Evolutionary conservation across 1,284 basidiomycete species (phyloP).

Genomic region (Rhodotorula sp.): DNA sequence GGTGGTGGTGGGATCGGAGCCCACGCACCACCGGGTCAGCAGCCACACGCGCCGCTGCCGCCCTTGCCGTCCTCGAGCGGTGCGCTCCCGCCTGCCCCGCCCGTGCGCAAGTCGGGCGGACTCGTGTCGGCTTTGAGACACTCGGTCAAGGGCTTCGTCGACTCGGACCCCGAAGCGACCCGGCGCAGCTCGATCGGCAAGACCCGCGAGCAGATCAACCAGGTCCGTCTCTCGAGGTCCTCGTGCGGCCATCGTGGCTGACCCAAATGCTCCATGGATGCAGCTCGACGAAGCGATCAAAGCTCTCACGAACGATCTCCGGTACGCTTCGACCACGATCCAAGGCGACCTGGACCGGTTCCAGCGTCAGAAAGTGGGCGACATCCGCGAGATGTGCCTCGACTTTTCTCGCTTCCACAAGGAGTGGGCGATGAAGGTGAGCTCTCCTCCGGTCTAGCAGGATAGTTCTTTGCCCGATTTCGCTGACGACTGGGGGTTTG

Average conservation of each 20-base stretch:
- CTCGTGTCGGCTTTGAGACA: constrained; percentile 89
- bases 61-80: constrained; percentile 12
- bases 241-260: not conserved
- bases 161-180: constrained; percentile 94
- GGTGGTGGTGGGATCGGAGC: not conserved
- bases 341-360: constrained; percentile 97
- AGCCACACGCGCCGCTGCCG: constrained; percentile 13
- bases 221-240: constrained; percentile 58
- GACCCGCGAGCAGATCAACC: constrained; percentile 87
- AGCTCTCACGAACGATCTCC: constrained; percentile 83
- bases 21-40: not conserved
- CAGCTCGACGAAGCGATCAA: constrained; percentile 91
- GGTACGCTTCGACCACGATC: constrained; percentile 91
- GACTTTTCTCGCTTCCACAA: constrained; percentile 84
- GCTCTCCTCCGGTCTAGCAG: constrained; percentile 25
- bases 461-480: not conserved
- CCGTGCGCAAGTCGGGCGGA: constrained; percentile 53
- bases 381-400: constrained; percentile 87
- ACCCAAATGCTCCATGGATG: not conserved
- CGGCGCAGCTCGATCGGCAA: constrained; percentile 88
- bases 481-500: not conserved
- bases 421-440: constrained; percentile 91
- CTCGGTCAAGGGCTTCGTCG: constrained; percentile 96
- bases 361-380: constrained; percentile 96
- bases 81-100: not conserved